Evolutionary conservation across 106 monocot species (phyloP).

Genomic region (Dioscorea alata): DNA sequence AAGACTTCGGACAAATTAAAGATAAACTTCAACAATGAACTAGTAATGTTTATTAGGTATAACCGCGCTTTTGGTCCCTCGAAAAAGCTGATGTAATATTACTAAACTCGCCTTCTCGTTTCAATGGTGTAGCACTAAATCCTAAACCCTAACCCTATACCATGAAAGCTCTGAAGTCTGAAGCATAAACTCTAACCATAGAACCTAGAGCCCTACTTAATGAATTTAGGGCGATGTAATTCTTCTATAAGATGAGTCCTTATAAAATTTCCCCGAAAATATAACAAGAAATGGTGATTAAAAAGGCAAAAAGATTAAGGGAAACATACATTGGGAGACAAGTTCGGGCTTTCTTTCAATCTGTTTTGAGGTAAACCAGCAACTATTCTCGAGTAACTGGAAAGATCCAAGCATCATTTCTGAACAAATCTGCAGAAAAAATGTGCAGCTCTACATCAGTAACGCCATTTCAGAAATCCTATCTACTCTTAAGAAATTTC

Average conservation of each 20-base stretch:
- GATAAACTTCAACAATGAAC: neutral
- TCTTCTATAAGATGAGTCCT: neutral
- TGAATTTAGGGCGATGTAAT: neutral
- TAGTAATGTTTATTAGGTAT: too few relatives aligned
- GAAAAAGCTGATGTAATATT: too few relatives aligned
- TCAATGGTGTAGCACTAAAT: neutral
- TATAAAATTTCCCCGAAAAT: neutral
- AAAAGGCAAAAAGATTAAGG: conserved; percentile 1
- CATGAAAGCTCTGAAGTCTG: neutral
- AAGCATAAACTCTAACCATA: neutral
- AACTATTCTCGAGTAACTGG: conserved; percentile 16
- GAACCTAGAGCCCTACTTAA: neutral
- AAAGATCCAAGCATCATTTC: conserved; percentile 27
- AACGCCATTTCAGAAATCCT: too few relatives aligned
- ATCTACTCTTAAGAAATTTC: neutral
- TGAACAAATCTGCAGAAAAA: neutral
- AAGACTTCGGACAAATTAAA: neutral
- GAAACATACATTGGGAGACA: conserved; percentile 19
- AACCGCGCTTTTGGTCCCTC: too few relatives aligned
- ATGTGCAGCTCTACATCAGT: too few relatives aligned
- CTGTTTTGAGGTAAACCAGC: conserved; percentile 11
- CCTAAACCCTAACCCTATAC: too few relatives aligned
- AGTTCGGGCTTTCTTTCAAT: conserved; percentile 6
- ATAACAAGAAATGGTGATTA: neutral
- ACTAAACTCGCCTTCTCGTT: too few relatives aligned